phyloP scores from a whole-genome alignment of 208 protist genomes.

The Leishmania braziliensis region DNA sequence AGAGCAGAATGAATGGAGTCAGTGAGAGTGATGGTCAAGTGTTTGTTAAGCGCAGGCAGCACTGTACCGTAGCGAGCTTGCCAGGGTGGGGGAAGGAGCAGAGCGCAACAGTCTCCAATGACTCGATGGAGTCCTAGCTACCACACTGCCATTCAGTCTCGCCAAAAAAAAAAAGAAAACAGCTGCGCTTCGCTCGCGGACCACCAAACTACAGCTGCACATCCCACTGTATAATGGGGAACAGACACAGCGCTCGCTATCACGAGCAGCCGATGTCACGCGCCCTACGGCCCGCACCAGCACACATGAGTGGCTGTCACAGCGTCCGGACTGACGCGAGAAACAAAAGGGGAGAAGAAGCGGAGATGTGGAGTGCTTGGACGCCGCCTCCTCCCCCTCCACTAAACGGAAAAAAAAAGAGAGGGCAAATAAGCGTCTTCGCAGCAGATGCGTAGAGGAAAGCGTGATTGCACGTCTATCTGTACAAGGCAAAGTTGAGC shows the following conservation, averaged over 20 bases:
- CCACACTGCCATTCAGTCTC: not conserved
- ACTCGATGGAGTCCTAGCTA: too few relatives aligned
- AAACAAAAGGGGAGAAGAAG: not conserved
- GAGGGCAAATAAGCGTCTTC: not conserved
- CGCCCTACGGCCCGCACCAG: not conserved
- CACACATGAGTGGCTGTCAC: not conserved
- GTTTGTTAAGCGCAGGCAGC: not conserved
- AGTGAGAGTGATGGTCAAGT: not conserved
- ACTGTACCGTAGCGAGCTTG: not conserved
- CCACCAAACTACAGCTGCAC: conserved; percentile 3
- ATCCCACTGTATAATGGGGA: too few relatives aligned
- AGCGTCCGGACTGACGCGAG: not conserved
- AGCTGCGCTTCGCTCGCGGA: not conserved
- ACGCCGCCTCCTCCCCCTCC: not conserved
- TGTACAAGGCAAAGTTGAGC: conserved; percentile 34
- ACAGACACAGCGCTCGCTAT: not conserved
- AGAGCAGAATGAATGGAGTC: not conserved
- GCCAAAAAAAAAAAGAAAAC: conserved; percentile 11
- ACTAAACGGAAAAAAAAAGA: not conserved
- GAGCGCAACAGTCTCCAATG: not conserved
- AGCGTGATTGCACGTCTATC: conserved; percentile 8
- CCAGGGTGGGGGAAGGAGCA: not conserved
- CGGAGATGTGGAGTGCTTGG: not conserved
- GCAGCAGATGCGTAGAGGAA: not conserved
- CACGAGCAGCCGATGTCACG: not conserved